These are phyloP conservation scores for Mallotus japonicus DNA, from an alignment of 441 rosid genomes.

Conservation along the genomic window DNA sequence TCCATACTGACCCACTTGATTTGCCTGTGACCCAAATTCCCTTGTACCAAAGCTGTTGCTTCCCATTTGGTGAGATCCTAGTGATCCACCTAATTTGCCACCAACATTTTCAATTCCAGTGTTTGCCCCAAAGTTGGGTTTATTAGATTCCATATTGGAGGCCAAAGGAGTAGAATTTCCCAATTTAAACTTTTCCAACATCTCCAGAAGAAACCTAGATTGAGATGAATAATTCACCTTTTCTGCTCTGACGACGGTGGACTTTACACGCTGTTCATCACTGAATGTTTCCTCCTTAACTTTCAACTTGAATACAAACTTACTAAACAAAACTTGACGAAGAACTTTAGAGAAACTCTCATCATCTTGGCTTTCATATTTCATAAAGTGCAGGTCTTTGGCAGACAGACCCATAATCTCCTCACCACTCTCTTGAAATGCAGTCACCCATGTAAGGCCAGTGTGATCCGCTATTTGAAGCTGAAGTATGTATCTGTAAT, in stretches of 20 bases:
- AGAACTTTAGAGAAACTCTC: slow-evolving; percentile 63
- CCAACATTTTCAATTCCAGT: slow-evolving; percentile 34
- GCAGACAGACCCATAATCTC: slow-evolving; percentile 85
- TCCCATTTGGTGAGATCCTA: slow-evolving; percentile 24
- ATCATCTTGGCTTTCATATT: slow-evolving; percentile 58
- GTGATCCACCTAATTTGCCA: slow-evolving; percentile 32
- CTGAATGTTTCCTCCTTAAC: slow-evolving; percentile 84
- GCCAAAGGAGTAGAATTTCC: slow-evolving; percentile 35
- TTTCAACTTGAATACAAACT: slow-evolving; percentile 77
- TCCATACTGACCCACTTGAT: slow-evolving; percentile 46
- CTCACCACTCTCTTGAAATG: slow-evolving; percentile 81
- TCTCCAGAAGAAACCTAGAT: slow-evolving; percentile 58
- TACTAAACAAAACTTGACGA: slow-evolving; percentile 60
- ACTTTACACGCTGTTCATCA: slow-evolving; percentile 88
- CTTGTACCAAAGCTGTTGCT: slow-evolving; percentile 25
- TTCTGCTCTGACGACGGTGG: slow-evolving; percentile 74
- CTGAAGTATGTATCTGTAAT: slow-evolving; percentile 80
- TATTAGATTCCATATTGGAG: slow-evolving; percentile 32
- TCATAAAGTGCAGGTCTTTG: slow-evolving; percentile 63
- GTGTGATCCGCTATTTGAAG: slow-evolving; percentile 93
- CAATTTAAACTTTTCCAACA: slow-evolving; percentile 47
- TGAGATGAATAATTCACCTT: slow-evolving; percentile 56
- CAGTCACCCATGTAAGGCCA: slow-evolving; percentile 82
- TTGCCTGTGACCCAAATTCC: slow-evolving; percentile 36
- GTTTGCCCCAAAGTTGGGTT: slow-evolving; percentile 25